Percentiles rank a stretch among this genome's conserved stretches.
Evolutionary conservation across 208 protist species (phyloP).

Genomic region (Trichomonas gallinae): DNA sequence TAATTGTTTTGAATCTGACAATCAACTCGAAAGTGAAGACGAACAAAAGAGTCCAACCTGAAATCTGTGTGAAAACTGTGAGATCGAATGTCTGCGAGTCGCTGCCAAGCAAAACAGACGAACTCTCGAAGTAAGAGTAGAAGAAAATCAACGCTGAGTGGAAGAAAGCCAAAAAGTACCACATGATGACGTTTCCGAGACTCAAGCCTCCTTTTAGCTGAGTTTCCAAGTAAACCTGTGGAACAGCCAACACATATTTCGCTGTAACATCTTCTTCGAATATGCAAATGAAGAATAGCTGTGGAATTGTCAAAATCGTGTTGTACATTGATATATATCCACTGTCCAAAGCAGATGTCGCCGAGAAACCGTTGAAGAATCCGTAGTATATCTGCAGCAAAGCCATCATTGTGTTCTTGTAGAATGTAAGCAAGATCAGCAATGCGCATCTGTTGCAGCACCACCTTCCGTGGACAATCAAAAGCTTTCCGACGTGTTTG

Average conservation of each 20-base stretch:
- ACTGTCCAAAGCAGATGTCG: not conserved
- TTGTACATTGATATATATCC: not conserved
- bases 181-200: not conserved
- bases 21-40: not conserved
- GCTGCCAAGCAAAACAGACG: not conserved
- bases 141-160: not conserved
- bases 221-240: not conserved
- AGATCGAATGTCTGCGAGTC: not conserved
- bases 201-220: not conserved
- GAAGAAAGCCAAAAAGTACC: not conserved
- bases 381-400: not conserved
- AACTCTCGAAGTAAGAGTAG: not conserved
- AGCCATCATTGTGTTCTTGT: not conserved
- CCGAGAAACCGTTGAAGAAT: conserved; percentile 14
- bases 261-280: not conserved
- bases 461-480: conserved; percentile 6
- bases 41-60: not conserved
- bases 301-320: not conserved
- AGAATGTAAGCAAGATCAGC: not conserved
- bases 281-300: not conserved
- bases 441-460: not conserved
- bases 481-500: not conserved
- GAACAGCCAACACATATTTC: not conserved
- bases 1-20: not conserved
- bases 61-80: not conserved